These are phyloP conservation scores for Saccharomycopsis javanensis DNA, from an alignment of 805 yeast species.

Conservation along the genomic window DNA sequence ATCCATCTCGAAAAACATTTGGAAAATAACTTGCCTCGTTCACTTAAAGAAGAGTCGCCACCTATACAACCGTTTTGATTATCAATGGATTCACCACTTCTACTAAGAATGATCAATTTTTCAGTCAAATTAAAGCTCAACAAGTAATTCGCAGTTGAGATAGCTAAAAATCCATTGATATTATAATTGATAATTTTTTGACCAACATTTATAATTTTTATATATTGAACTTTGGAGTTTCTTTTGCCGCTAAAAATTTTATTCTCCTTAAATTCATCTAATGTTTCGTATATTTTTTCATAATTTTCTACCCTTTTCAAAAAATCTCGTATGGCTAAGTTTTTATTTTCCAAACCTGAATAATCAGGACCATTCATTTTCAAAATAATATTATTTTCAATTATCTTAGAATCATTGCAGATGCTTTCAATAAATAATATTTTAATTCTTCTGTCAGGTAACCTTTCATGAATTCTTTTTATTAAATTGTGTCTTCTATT, in stretches of 20 bases:
- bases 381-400: conserved; percentile 74
- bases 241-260: background rate
- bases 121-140: conserved; percentile 81
- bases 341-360: conserved; percentile 68
- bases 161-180: conserved; percentile 79
- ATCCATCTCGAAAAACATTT: conserved; percentile 67
- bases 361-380: conserved; percentile 93
- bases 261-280: conserved; percentile 70
- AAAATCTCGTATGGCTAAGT: conserved; percentile 67
- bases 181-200: conserved; percentile 87
- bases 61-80: conserved; percentile 83
- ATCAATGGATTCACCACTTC: conserved; percentile 90
- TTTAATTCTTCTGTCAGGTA: conserved; percentile 49
- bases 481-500: conserved; percentile 47
- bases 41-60: conserved; percentile 80
- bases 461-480: conserved; percentile 26
- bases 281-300: conserved; percentile 82
- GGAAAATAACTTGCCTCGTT: conserved; percentile 67
- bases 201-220: conserved; percentile 94
- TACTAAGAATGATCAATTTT: conserved; percentile 87
- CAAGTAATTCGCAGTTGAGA: conserved; percentile 85
- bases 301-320: conserved; percentile 72
- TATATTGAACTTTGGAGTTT: conserved; percentile 51
- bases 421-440: conserved; percentile 80
- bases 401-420: conserved; percentile 69